phyloP scores from a whole-genome alignment of 2,329 filamentous ascomycete genomes.

The Fusarium mundagurra region DNA sequence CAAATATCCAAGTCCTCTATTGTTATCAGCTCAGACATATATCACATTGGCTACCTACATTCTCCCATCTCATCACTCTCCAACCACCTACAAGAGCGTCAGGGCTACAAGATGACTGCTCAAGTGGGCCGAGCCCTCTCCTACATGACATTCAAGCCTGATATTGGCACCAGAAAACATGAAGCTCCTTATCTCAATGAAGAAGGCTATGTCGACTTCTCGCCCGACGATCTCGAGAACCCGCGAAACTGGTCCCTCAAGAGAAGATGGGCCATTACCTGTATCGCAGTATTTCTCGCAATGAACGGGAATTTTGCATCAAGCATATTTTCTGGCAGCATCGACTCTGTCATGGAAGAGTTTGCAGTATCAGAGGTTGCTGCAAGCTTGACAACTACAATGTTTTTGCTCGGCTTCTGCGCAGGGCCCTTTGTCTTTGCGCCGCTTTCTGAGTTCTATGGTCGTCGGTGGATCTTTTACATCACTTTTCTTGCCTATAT shows the following conservation, averaged over 20 bases:
- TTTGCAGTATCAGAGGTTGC: conserved; percentile 60
- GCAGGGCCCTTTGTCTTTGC: conserved; percentile 68
- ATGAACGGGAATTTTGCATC: conserved; percentile 65
- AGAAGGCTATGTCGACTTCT: conserved; percentile 62
- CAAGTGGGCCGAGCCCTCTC: background rate
- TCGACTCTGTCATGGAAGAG: conserved; percentile 42
- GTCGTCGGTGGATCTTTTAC: conserved; percentile 63
- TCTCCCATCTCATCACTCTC: background rate
- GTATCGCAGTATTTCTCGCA: conserved; percentile 56
- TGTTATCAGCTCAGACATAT: background rate
- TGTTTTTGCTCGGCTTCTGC: conserved; percentile 67
- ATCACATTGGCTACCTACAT: background rate
- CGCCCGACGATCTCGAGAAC: conserved; percentile 60
- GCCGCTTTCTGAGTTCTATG: conserved; percentile 67
- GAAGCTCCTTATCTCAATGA: conserved; percentile 56
- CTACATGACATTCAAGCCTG: conserved; percentile 8
- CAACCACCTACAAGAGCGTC: background rate
- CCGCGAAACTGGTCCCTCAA: conserved; percentile 57
- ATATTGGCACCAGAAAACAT: background rate
- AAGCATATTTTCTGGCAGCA: conserved; percentile 47
- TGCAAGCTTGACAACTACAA: conserved; percentile 60
- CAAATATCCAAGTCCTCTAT: background rate
- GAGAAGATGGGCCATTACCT: conserved; percentile 55
- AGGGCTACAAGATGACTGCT: background rate
- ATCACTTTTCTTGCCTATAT: conserved; percentile 59